Base-by-base conservation (phyloP, 495 filamentous ascomycete species). In the Hyaloscypha variabilis region DNA sequence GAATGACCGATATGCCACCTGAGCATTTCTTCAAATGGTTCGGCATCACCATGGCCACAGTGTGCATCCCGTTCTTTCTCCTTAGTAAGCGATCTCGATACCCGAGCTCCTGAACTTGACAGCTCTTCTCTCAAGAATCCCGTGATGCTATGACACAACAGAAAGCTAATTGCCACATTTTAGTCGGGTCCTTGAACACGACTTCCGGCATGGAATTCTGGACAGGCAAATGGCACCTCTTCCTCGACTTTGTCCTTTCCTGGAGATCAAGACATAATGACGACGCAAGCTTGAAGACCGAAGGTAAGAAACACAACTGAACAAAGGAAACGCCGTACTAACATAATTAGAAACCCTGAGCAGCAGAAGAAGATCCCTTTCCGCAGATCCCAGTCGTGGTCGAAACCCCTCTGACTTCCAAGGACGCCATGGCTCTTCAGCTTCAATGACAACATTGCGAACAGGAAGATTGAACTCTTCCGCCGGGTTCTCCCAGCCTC, bases 61-160 rank as follows among this genome's bases (percentile, higher is more conserved):
- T 82, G 26, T 82, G 79, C 62, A 55, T 81, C 11, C 79, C 79
- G 14, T 79, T 78, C 55, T 80, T 80, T 63, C 42, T 78, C 5
- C 19, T 46, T 10, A 46, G 39, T 46, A 46, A 46, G 39, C 13
- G 3, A 46, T 46, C 39, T 14, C n/a, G n/a, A n/a, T n/a, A n/a
- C n/a, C n/a, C n/a, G n/a, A n/a, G n/a, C n/a, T n/a, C n/a, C n/a
- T n/a, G n/a, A n/a, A n/a, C n/a, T n/a, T n/a, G n/a, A n/a, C n/a
- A n/a, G n/a, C n/a, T n/a, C n/a, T n/a, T 34, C 13, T 34, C 13
- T 13, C 8, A 34, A 34, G 6, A 8, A 46, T 4, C 17, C 39
- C 14, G 13, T 17, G 10, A 46, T 17, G 11, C 19, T 46, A 10
- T 14, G 1, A 46, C 4, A 13, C 13, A 46, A 10, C 11, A 17